A percentile compares a stretch with the other conserved stretches of the same genome.
Evolutionary conservation across 331 rosid genomes (phyloP).

Genomic region (Prunus yedoensis): DNA sequence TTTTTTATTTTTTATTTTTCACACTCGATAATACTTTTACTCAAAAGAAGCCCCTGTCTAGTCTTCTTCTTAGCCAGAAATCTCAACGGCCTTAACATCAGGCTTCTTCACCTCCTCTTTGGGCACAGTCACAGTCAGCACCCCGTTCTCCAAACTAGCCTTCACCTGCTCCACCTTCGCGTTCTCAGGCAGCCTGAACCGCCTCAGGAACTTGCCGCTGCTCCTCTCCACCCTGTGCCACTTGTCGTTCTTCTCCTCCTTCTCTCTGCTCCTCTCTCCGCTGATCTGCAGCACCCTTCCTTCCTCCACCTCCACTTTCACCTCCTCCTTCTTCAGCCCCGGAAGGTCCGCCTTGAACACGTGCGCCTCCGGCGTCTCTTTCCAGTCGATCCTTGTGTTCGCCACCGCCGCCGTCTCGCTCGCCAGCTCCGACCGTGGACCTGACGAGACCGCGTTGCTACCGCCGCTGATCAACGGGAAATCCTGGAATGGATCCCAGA

Average conservation of each 20-base stretch:
- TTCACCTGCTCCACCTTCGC: slow-evolving; percentile 13
- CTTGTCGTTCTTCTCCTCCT: slow-evolving; percentile 22
- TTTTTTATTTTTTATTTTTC: no score
- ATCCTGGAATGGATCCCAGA: slow-evolving; percentile 27
- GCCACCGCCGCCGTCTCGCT: slow-evolving; percentile 21
- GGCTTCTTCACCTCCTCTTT: slow-evolving; percentile 22
- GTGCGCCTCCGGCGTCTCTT: slow-evolving; percentile 30
- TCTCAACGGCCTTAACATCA: slow-evolving; percentile 19
- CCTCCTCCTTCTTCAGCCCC: slow-evolving; percentile 25
- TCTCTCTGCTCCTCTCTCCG: slow-evolving; percentile 13
- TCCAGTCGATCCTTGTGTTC: slow-evolving; percentile 25
- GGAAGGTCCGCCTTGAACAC: slow-evolving; percentile 28
- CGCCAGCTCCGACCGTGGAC: neutral
- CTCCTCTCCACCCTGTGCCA: slow-evolving; percentile 34
- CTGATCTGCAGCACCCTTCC: slow-evolving; percentile 25
- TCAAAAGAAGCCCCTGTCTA: no score
- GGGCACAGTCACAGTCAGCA: slow-evolving; percentile 27
- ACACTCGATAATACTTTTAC: no score
- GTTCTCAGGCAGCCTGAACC: slow-evolving; percentile 28
- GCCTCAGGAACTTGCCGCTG: slow-evolving; percentile 32
- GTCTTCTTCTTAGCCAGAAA: slow-evolving; percentile 8
- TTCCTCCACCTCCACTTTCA: slow-evolving; percentile 29
- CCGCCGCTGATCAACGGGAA: neutral
- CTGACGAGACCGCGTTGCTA: no score
- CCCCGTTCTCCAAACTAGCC: slow-evolving; percentile 34